phyloP scores from a whole-genome alignment of 768 basidiomycete genomes.

The Suillus ampliporus region DNA sequence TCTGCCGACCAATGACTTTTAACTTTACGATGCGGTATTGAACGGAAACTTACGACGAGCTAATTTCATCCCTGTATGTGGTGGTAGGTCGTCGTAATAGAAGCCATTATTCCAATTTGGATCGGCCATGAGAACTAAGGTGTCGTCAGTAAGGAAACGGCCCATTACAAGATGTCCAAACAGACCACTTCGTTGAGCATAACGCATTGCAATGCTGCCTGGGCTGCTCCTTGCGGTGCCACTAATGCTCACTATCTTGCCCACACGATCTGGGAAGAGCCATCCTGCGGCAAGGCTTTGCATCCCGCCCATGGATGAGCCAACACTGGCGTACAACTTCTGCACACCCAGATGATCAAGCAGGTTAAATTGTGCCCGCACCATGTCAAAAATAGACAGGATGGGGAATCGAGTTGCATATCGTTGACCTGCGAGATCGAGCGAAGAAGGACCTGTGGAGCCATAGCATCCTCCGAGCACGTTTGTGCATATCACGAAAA shows the following conservation, averaged over 20 bases:
- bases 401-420: constrained; percentile 95
- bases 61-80: constrained; percentile 98
- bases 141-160: constrained; percentile 9
- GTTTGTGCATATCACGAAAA: constrained; percentile 95
- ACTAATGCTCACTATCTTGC: constrained; percentile 91
- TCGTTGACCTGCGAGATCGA: constrained; percentile 67
- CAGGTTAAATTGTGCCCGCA: constrained; percentile 86
- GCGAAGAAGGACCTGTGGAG: constrained; percentile 90
- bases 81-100: constrained; percentile 94
- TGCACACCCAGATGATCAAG: constrained; percentile 85
- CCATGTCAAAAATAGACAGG: constrained; percentile 96
- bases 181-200: constrained; percentile 94
- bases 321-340: constrained; percentile 91
- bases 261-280: constrained; percentile 87
- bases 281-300: constrained; percentile 96
- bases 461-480: constrained; percentile 98
- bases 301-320: constrained; percentile 98
- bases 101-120: constrained; percentile 99
- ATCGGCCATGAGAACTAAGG: constrained; percentile 94
- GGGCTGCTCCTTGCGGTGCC: constrained; percentile 94
- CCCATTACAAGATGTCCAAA: constrained; percentile 11
- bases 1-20: constrained; percentile 52
- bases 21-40: constrained; percentile 18
- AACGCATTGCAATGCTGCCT: constrained; percentile 93
- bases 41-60: constrained; percentile 76